These are phyloP conservation scores for Paraphaeosphaeria sporulosa DNA, from an alignment of 2,329 filamentous ascomycete genomes.

Conservation along the genomic window DNA sequence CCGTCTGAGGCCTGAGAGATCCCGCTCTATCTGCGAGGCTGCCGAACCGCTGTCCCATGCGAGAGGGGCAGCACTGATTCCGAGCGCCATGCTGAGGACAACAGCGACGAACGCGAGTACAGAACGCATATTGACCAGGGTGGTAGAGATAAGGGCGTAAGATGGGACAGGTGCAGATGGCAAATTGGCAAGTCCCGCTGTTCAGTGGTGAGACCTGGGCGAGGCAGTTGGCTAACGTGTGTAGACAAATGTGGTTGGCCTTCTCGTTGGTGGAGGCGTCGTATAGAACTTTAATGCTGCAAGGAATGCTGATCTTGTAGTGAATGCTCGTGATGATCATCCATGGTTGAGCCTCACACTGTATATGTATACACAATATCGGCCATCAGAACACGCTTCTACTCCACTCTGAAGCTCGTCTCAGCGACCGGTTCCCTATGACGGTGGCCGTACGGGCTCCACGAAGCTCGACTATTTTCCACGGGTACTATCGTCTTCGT, in stretches of 20 bases:
- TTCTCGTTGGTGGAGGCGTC: slow-evolving; percentile 11
- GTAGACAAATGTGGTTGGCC: not conserved
- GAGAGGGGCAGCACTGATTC: slow-evolving; percentile 6
- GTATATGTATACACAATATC: slow-evolving; percentile 7
- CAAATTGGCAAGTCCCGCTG: not conserved
- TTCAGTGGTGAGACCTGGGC: slow-evolving; percentile 4
- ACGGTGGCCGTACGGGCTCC: slow-evolving; percentile 14
- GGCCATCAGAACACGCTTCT: not conserved
- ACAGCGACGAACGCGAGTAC: not conserved
- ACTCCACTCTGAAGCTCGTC: slow-evolving; percentile 9
- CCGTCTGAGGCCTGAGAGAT: slow-evolving; percentile 5
- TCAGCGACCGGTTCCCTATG: slow-evolving; percentile 10
- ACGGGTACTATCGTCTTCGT: slow-evolving; percentile 9
- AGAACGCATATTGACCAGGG: slow-evolving; percentile 12
- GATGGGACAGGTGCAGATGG: not conserved
- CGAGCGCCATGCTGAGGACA: slow-evolving; percentile 1
- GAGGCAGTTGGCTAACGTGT: not conserved
- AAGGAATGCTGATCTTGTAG: not conserved
- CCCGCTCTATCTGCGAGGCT: slow-evolving; percentile 2
- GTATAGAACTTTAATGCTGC: not conserved
- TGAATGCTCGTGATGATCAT: not conserved
- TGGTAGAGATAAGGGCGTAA: not conserved
- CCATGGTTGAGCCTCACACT: not conserved
- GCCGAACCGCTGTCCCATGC: not conserved
- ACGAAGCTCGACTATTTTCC: slow-evolving; percentile 9